Evolutionary conservation across 805 yeast genomes (phyloP).

Genomic region (Citeromyces matritensis): DNA sequence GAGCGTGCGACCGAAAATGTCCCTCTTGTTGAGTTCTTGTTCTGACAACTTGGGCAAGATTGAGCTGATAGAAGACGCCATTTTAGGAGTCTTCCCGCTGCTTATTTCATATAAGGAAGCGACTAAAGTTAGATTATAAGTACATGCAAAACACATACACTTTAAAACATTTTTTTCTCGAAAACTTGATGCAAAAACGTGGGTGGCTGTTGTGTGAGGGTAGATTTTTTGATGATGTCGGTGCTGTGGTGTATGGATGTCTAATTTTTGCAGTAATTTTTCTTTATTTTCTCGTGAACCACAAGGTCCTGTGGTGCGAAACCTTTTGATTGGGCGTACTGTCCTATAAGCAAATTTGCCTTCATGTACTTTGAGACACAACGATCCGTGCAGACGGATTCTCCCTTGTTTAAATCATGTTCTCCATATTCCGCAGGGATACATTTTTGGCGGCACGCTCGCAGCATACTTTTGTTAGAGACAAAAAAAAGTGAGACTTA

Average conservation of each 20-base stretch:
- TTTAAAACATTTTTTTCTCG: conserved; percentile 12
- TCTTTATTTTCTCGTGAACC: conserved; percentile 12
- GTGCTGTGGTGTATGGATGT: background rate
- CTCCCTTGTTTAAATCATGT: conserved; percentile 75
- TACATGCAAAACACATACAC: conserved; percentile 2
- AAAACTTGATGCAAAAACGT: background rate
- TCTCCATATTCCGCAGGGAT: conserved; percentile 80
- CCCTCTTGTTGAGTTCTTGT: conserved; percentile 31
- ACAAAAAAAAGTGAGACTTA: conserved; percentile 6
- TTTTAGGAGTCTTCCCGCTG: background rate
- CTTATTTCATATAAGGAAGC: background rate
- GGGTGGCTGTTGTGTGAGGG: conserved; percentile 1
- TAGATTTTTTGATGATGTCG: background rate
- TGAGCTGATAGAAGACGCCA: background rate
- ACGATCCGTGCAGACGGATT: conserved; percentile 66
- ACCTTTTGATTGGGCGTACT: conserved; percentile 24
- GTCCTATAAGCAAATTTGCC: conserved; percentile 53
- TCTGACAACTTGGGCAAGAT: conserved; percentile 14
- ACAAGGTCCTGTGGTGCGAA: conserved; percentile 25
- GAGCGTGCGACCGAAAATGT: conserved; percentile 51
- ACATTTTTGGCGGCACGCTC: conserved; percentile 62
- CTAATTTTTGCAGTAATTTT: conserved; percentile 5
- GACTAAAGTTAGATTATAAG: background rate
- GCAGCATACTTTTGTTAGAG: conserved; percentile 24
- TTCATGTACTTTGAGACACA: conserved; percentile 76